Conservation (phyloP, 2,329 filamentous ascomycete species). For the Colletotrichum liriopes region DNA sequence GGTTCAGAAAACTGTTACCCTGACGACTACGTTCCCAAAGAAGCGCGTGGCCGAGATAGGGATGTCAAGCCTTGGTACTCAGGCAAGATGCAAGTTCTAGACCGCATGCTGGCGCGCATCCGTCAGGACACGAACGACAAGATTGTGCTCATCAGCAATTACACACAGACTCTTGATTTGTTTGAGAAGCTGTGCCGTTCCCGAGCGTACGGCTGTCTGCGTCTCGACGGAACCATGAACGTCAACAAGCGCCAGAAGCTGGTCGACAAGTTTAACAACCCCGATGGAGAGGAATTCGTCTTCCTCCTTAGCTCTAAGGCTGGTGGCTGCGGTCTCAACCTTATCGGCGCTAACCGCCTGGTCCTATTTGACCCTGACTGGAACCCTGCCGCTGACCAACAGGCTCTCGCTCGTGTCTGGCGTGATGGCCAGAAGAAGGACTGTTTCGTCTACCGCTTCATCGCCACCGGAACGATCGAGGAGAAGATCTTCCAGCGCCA, state of each 20-base stretch:
- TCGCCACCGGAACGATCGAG: constrained; percentile 96
- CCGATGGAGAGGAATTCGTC: constrained; percentile 89
- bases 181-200: constrained; percentile 92
- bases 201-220: constrained; percentile 86
- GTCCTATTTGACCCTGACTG: constrained; percentile 98
- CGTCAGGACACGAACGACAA: constrained; percentile 98
- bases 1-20: constrained; percentile 88
- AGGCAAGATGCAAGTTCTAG: constrained; percentile 98
- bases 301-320: constrained; percentile 98
- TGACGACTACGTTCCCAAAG: constrained; percentile 90
- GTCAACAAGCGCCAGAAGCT: constrained; percentile 97
- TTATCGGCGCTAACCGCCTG: constrained; percentile 94
- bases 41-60: constrained; percentile 88
- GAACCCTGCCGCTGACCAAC: constrained; percentile 98
- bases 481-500: constrained; percentile 99
- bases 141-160: constrained; percentile 98
- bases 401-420: constrained; percentile 97
- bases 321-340: constrained; percentile 94
- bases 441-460: constrained; percentile 99
- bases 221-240: constrained; percentile 97
- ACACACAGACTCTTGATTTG: constrained; percentile 94
- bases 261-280: constrained; percentile 98
- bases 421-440: constrained; percentile 99
- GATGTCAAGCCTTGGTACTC: constrained; percentile 97
- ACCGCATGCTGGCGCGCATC: constrained; percentile 96